A percentile compares a stretch with the other conserved stretches of the same genome.
phyloP scores from a whole-genome alignment of 2,329 filamentous ascomycete genomes.

The Pseudogymnoascus sp. region DNA sequence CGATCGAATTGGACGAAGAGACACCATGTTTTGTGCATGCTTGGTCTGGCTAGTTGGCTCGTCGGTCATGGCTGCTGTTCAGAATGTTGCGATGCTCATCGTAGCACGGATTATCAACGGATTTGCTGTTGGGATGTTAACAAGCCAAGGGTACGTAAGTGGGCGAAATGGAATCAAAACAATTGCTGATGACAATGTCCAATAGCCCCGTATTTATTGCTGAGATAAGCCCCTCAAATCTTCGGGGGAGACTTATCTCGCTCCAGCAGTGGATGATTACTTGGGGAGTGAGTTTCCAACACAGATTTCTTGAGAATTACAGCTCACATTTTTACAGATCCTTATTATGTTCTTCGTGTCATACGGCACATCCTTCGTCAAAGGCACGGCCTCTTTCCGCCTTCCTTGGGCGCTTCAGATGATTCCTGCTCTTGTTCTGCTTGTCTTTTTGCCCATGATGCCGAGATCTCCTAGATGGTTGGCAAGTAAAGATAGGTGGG shows the following conservation, averaged over 20 bases:
- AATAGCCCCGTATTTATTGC: conserved; percentile 57
- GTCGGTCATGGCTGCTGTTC: conserved; percentile 42
- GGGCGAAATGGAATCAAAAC: background rate
- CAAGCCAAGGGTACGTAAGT: conserved; percentile 47
- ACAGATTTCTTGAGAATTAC: background rate
- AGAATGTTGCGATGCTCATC: conserved; percentile 56
- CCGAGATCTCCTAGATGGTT: conserved; percentile 45
- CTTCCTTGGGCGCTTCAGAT: conserved; percentile 42
- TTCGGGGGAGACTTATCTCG: conserved; percentile 35
- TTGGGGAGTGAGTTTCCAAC: conserved; percentile 28
- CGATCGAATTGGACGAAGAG: conserved; percentile 38
- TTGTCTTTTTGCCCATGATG: conserved; percentile 34
- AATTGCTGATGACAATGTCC: background rate
- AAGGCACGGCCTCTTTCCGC: conserved; percentile 39
- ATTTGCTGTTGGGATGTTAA: conserved; percentile 62
- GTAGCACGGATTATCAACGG: conserved; percentile 65
- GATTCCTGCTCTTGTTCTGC: conserved; percentile 36
- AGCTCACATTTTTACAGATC: conserved; percentile 22
- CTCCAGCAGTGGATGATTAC: conserved; percentile 40
- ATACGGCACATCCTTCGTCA: conserved; percentile 38
- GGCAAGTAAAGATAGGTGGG: conserved; percentile 39
- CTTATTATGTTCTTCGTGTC: conserved; percentile 41
- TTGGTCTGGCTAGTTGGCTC: conserved; percentile 38
- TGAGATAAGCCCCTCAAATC: conserved; percentile 41
- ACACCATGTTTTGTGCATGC: conserved; percentile 37